phyloP scores from a whole-genome alignment of 164 flowering plant species.

The Sextonia rubra region DNA sequence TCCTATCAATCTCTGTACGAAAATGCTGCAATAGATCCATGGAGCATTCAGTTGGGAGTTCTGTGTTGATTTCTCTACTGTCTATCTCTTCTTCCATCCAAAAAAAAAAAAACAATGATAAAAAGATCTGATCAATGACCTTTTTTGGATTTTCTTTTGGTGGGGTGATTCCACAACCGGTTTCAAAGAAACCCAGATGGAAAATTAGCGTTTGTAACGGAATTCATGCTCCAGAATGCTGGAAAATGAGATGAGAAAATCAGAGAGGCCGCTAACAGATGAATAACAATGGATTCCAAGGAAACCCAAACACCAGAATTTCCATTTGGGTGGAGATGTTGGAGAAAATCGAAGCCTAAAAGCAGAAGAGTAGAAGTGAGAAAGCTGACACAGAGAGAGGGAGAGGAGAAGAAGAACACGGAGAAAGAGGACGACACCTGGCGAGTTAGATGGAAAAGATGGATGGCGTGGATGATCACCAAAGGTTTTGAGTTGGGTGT shows the following conservation, averaged over 20 bases:
- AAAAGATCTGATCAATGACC: background rate
- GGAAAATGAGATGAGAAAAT: too few relatives aligned
- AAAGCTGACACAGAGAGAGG: background rate
- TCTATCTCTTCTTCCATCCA: background rate
- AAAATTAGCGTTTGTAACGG: too few relatives aligned
- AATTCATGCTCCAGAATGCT: too few relatives aligned
- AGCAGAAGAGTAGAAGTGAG: background rate
- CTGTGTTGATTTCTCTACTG: background rate
- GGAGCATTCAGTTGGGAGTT: conserved; percentile 17
- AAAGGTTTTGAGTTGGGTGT: too few relatives aligned
- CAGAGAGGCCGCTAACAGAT: too few relatives aligned
- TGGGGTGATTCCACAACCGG: background rate
- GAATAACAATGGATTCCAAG: background rate
- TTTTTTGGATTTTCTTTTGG: too few relatives aligned
- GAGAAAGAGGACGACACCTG: too few relatives aligned
- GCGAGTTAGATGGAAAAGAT: too few relatives aligned
- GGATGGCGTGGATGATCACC: too few relatives aligned
- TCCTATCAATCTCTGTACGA: conserved; percentile 48
- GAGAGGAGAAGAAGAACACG: background rate
- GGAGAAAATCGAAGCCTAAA: background rate
- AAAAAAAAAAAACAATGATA: background rate
- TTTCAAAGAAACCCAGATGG: conserved; percentile 1
- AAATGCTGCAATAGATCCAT: conserved; percentile 50
- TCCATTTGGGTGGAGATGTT: background rate
- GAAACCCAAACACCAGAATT: too few relatives aligned